phyloP scores from a whole-genome alignment of 2,329 filamentous ascomycete genomes.

The Lachnellula hyalina region DNA sequence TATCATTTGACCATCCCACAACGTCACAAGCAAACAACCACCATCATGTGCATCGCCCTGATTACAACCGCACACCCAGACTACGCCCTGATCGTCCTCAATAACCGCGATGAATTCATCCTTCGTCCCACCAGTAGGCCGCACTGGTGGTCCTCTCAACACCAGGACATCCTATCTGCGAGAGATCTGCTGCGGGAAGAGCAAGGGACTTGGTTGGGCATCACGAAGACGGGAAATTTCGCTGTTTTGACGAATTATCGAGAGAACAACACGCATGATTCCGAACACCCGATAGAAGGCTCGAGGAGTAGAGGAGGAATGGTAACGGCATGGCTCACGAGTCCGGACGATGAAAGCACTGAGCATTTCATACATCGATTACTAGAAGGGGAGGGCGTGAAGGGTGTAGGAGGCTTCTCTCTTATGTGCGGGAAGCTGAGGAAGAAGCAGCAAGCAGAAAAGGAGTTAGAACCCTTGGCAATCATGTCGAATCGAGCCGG shows the following conservation, averaged over 20 bases:
- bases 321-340: conserved; percentile 57
- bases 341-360: conserved; percentile 42
- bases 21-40: conserved; percentile 1
- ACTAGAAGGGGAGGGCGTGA: conserved; percentile 47
- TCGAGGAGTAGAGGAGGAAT: conserved; percentile 56
- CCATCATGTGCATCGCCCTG: conserved; percentile 69
- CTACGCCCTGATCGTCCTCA: conserved; percentile 68
- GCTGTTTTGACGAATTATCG: conserved; percentile 64
- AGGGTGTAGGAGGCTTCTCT: conserved; percentile 61
- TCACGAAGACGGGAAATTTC: conserved; percentile 54
- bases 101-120: conserved; percentile 74
- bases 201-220: conserved; percentile 61
- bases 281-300: conserved; percentile 47
- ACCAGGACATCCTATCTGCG: conserved; percentile 47
- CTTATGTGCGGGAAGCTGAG: conserved; percentile 59
- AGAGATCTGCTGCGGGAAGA: conserved; percentile 57
- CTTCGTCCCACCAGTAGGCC: conserved; percentile 58
- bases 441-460: conserved; percentile 24
- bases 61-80: conserved; percentile 70
- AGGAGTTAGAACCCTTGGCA: conserved; percentile 45
- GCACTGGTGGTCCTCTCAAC: conserved; percentile 50
- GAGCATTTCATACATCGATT: conserved; percentile 47
- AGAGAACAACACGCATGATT: conserved; percentile 46
- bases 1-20: no score
- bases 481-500: conserved; percentile 59